Evolutionary conservation across 1,284 basidiomycete genomes (phyloP).

Genomic region (Bondarzewia mesenterica): DNA sequence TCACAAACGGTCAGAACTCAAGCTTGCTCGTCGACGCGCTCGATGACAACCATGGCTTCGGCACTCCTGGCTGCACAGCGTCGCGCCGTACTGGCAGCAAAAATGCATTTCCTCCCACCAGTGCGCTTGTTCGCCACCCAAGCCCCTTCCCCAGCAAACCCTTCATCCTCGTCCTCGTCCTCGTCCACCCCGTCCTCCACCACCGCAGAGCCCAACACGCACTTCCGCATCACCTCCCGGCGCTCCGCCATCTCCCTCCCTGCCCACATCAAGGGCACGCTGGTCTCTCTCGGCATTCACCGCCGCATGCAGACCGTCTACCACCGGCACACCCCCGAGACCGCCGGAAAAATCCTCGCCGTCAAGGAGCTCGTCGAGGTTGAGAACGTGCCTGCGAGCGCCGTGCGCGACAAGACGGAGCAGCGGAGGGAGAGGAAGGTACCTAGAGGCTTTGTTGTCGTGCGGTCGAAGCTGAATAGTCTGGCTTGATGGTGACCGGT

Average conservation of each 20-base stretch:
- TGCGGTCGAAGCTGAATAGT: constrained; percentile 21
- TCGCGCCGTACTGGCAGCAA: not conserved
- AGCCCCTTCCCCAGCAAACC: not conserved
- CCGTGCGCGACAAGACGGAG: constrained; percentile 59
- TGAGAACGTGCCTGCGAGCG: constrained; percentile 62
- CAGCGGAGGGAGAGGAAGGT: constrained; percentile 57
- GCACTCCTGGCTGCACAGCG: not conserved
- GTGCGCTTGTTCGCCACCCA: not conserved
- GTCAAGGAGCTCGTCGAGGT: constrained; percentile 87
- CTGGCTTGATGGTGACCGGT: too few species aligned
- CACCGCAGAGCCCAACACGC: constrained; percentile 37
- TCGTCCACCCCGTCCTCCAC: not conserved
- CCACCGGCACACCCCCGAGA: constrained; percentile 61
- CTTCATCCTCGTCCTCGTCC: not conserved
- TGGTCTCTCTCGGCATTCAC: constrained; percentile 72
- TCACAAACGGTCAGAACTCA: not conserved
- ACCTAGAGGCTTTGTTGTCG: constrained; percentile 55
- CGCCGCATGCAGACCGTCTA: constrained; percentile 78
- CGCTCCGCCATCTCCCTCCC: constrained; percentile 80
- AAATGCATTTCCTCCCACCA: not conserved
- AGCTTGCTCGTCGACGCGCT: not conserved
- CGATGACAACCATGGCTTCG: not conserved
- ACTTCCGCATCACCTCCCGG: constrained; percentile 79
- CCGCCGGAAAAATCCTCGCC: constrained; percentile 74
- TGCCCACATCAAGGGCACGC: constrained; percentile 60